Evolutionary conservation across 2,329 filamentous ascomycete genomes (phyloP).

Genomic region (Elsinoe ampelina): DNA sequence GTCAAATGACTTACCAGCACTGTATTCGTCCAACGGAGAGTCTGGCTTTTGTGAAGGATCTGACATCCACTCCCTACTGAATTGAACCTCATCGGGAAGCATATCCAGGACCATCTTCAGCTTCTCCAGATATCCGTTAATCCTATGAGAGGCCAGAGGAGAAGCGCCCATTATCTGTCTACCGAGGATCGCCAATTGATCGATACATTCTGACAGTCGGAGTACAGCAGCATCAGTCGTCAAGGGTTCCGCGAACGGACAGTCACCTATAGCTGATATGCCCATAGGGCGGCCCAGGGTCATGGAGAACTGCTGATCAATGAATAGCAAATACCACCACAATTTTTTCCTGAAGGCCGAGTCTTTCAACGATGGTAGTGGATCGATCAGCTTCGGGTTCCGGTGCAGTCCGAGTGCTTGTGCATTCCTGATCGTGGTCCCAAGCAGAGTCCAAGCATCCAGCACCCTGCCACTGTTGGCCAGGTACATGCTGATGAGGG

Average conservation of each 20-base stretch:
- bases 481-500: constrained; percentile 42
- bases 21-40: constrained; percentile 39
- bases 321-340: constrained; percentile 46
- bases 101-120: constrained; percentile 36
- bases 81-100: constrained; percentile 39
- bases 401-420: constrained; percentile 43
- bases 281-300: constrained; percentile 41
- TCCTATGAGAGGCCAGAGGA: constrained; percentile 34
- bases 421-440: constrained; percentile 40
- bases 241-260: constrained; percentile 37
- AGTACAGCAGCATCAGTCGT: constrained; percentile 36
- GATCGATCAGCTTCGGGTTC: constrained; percentile 38
- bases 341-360: constrained; percentile 35
- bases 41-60: constrained; percentile 33
- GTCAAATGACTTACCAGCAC: constrained; percentile 30
- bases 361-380: constrained; percentile 33
- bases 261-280: constrained; percentile 42
- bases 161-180: constrained; percentile 39
- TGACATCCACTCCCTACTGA: constrained; percentile 37
- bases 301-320: constrained; percentile 44
- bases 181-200: constrained; percentile 40
- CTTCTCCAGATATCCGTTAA: constrained; percentile 40
- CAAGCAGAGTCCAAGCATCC: constrained; percentile 43
- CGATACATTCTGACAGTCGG: constrained; percentile 37
- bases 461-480: constrained; percentile 42